A percentile compares a stretch with the other conserved stretches of the same genome.
Conservation (phyloP, 1,284 basidiomycete species). For the Hemileia vastatrix region DNA sequence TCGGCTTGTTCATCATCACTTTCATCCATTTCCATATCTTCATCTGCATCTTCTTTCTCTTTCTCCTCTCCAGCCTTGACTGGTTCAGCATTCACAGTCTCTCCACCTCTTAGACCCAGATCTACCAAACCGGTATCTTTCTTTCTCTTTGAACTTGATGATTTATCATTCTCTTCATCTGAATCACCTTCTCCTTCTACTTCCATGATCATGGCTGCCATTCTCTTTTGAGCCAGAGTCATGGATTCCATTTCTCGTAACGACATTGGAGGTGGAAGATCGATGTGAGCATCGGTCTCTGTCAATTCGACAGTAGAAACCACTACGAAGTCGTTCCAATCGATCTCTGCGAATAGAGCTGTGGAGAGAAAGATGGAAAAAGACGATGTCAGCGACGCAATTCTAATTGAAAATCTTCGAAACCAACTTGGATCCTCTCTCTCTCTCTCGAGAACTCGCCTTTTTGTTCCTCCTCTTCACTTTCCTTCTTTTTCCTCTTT, state of each 20-base stretch:
- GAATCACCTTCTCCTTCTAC: too few relatives aligned
- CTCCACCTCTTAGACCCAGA: conserved; percentile 54
- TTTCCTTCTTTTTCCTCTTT: conserved; percentile 71
- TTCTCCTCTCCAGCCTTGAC: conserved; percentile 66
- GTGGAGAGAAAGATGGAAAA: too few relatives aligned
- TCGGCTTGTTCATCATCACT: conserved; percentile 28
- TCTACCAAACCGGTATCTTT: conserved; percentile 62
- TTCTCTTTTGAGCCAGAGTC: conserved; percentile 92
- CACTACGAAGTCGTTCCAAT: conserved; percentile 99
- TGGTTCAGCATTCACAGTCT: conserved; percentile 62
- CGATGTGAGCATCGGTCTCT: conserved; percentile 70
- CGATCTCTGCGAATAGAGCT: too few relatives aligned
- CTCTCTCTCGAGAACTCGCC: too few relatives aligned
- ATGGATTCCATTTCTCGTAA: conserved; percentile 90
- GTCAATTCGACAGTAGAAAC: conserved; percentile 99
- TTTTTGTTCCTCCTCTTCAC: conserved; percentile 78
- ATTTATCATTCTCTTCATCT: too few relatives aligned
- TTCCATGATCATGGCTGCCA: conserved; percentile 98
- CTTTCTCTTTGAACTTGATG: conserved; percentile 52
- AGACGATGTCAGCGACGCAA: too few relatives aligned
- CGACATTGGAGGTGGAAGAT: conserved; percentile 88
- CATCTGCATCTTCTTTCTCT: conserved; percentile 71
- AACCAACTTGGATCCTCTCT: too few relatives aligned
- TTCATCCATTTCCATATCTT: conserved; percentile 56
- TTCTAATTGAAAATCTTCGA: too few relatives aligned